phyloP scores from a whole-genome alignment of 768 basidiomycete genomes.

The Holtermannia corniformis region DNA sequence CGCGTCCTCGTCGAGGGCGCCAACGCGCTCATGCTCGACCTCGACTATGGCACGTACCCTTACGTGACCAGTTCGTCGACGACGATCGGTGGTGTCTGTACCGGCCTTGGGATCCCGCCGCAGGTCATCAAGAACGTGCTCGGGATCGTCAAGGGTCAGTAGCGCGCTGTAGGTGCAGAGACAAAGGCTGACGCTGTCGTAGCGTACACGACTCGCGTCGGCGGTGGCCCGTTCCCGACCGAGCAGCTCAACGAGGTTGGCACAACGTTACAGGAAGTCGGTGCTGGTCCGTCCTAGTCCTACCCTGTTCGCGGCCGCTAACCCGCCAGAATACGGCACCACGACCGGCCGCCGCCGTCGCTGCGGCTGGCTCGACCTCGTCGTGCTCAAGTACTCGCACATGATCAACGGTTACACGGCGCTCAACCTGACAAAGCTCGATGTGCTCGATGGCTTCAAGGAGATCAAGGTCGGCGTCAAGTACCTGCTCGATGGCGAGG shows the following conservation, averaged over 20 bases:
- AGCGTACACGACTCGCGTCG: conserved; percentile 95
- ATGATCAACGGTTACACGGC: conserved; percentile 91
- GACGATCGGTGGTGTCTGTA: conserved; percentile 88
- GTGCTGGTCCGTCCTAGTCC: too few relatives aligned
- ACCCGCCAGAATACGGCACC: conserved; percentile 86
- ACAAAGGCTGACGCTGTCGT: background rate
- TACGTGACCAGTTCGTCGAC: conserved; percentile 94
- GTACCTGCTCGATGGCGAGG: conserved; percentile 67
- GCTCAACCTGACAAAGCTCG: conserved; percentile 92
- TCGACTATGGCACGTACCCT: conserved; percentile 97
- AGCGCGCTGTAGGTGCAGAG: background rate
- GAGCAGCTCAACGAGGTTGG: conserved; percentile 86
- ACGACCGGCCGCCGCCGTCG: conserved; percentile 88
- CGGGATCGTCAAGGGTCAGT: conserved; percentile 67
- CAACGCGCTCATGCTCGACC: conserved; percentile 95
- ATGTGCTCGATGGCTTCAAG: conserved; percentile 70
- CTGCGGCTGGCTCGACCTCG: conserved; percentile 95
- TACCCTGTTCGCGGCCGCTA: too few relatives aligned
- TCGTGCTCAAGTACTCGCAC: conserved; percentile 84
- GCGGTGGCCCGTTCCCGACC: conserved; percentile 96
- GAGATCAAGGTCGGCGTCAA: conserved; percentile 82
- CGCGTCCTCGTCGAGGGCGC: conserved; percentile 89
- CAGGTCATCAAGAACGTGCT: conserved; percentile 73
- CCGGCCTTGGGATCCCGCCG: conserved; percentile 93
- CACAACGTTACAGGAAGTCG: conserved; percentile 82